Conservation (phyloP, 768 basidiomycete genomes). For the Termitomyces sp. region DNA sequence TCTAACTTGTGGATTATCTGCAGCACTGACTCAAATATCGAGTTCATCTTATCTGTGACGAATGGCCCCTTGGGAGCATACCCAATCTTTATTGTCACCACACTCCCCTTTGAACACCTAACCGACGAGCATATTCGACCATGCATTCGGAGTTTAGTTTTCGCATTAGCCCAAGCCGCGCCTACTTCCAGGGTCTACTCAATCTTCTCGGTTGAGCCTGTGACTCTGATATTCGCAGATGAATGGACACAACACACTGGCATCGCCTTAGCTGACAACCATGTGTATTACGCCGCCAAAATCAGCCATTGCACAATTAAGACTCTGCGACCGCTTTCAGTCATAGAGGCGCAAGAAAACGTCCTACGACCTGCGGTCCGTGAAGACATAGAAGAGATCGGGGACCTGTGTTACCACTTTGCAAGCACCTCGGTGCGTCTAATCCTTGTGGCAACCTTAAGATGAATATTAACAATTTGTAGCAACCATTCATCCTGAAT, state of each 20-base stretch:
- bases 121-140: slow-evolving; percentile 28
- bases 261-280: slow-evolving; percentile 27
- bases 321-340: slow-evolving; percentile 28
- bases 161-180: slow-evolving; percentile 22
- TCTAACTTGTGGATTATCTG: slow-evolving; percentile 33
- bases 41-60: slow-evolving; percentile 58
- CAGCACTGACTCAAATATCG: slow-evolving; percentile 22
- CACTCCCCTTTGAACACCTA: slow-evolving; percentile 35
- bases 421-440: slow-evolving; percentile 52
- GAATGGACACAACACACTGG: slow-evolving; percentile 46
- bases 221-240: slow-evolving; percentile 41
- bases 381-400: slow-evolving; percentile 34
- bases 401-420: slow-evolving; percentile 49
- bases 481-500: slow-evolving; percentile 51
- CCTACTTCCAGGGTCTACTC: slow-evolving; percentile 51
- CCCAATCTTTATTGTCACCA: slow-evolving; percentile 61
- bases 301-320: slow-evolving; percentile 48
- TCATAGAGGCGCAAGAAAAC: slow-evolving; percentile 19
- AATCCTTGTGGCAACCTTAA: background rate
- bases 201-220: slow-evolving; percentile 49
- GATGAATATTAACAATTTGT: background rate
- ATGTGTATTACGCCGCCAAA: slow-evolving; percentile 58
- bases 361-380: slow-evolving; percentile 39
- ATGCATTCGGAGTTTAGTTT: slow-evolving; percentile 38
- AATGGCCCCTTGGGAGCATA: slow-evolving; percentile 50